Base-by-base conservation (phyloP, 202 grass and related monocot species). In the Brachypodium distachyon region DNA sequence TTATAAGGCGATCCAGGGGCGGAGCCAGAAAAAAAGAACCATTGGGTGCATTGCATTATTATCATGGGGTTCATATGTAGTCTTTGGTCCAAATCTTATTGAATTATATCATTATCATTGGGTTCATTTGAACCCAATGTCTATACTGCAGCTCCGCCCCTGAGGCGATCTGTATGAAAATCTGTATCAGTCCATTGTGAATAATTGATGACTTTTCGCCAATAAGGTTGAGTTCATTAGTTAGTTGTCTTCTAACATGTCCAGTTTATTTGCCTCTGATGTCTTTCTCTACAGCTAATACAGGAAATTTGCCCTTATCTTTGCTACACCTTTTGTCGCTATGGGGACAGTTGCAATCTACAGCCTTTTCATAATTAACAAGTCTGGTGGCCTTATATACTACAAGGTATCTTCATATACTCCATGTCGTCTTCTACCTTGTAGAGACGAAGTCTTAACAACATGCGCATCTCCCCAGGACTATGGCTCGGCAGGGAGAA, bases 341-440 rank as follows among this genome's bases (percentile, higher is more conserved):
- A 88, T 88, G 84, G 81, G 81, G 12, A 76, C 87, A 66, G 91
- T 74, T 9, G 96, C 91, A 60, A 98, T 98, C 77, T 98, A 95
- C 61, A 98, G 75, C 81, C 89, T 98, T 74, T 98, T 98, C 83
- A 92, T 98, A 84, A 92, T 98, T 58, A 95, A 95, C 75, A 98
- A 98, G 69, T 98, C 96, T 33, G 96, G 96, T 9, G 96, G 91
- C 38, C 91, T 98, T 43, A 98, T 98, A 57, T 95, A 88, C 81
- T 92, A 92, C 77, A 98, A 98, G 89, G 96, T 94, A 49, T 10
- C 19, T 85, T 77, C 38, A 1, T 68, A 39, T 16, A 27, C 23
- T 63, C 32, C 34, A 74, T n/a, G 51, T 67, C 43, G 28, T 73
- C 36, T 61, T 69, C 39, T 42, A 62, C 71, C 22, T 28, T 61